A percentile compares a stretch with the other conserved stretches of the same genome.
Evolutionary conservation across 1,284 basidiomycete species (phyloP).

Genomic region (Ceratobasidium sp.): DNA sequence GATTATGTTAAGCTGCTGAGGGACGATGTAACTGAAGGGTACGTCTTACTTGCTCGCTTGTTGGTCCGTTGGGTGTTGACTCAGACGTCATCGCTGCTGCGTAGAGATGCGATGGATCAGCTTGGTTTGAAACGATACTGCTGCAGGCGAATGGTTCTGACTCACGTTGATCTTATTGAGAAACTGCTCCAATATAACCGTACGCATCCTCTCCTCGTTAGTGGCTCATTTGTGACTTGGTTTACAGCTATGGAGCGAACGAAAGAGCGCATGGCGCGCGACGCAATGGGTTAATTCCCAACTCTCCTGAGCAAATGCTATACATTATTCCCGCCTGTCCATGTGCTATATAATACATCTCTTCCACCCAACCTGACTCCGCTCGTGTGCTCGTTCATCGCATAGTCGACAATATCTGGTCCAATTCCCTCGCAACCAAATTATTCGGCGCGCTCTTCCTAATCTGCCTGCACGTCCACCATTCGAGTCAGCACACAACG

Average conservation of each 20-base stretch:
- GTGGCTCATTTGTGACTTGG: neutral
- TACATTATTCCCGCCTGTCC: conserved; percentile 36
- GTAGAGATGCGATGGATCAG: conserved; percentile 91
- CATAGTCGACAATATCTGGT: conserved; percentile 65
- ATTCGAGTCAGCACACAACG: conserved; percentile 41
- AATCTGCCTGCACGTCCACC: conserved; percentile 66
- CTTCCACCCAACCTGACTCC: neutral
- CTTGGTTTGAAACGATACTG: conserved; percentile 95
- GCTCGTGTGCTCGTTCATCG: conserved; percentile 24
- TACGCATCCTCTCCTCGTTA: conserved; percentile 62
- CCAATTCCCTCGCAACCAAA: conserved; percentile 81
- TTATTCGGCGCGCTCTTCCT: conserved; percentile 80
- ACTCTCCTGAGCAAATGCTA: neutral
- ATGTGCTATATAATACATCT: conserved; percentile 40
- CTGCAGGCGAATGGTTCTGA: conserved; percentile 97
- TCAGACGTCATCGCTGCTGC: neutral
- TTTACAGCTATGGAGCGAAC: conserved; percentile 43
- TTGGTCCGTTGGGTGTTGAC: neutral
- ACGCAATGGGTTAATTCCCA: conserved; percentile 13
- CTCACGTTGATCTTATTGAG: conserved; percentile 97
- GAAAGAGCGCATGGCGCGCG: conserved; percentile 45
- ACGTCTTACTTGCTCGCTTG: conserved; percentile 54
- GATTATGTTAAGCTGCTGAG: conserved; percentile 84
- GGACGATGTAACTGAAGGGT: conserved; percentile 89
- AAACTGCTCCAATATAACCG: conserved; percentile 97